Percentiles rank a stretch among this genome's conserved stretches.
Evolutionary conservation across 2,329 filamentous ascomycete genomes (phyloP).

Genomic region (Claviceps sp.): DNA sequence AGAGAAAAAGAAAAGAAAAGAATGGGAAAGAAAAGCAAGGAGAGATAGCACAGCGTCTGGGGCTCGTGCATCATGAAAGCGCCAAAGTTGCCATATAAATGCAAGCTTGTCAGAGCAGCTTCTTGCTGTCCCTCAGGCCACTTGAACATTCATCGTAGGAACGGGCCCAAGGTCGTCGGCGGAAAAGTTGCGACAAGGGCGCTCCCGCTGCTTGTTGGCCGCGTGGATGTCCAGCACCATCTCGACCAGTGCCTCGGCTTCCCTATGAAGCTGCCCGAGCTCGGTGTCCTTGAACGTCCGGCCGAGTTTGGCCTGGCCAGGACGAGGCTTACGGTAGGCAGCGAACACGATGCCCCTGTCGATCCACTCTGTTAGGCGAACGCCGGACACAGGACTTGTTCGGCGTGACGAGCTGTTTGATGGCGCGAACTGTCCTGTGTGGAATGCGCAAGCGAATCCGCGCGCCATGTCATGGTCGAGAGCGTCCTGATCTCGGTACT

Average conservation of each 20-base stretch:
- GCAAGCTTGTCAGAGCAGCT: too few relatives aligned
- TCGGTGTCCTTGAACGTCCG: constrained; percentile 24
- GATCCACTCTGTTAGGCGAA: constrained; percentile 14
- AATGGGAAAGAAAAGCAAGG: neutral
- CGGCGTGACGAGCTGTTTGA: constrained; percentile 12
- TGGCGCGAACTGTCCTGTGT: constrained; percentile 26
- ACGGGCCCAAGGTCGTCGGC: constrained; percentile 27
- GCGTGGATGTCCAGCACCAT: constrained; percentile 38
- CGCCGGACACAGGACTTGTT: constrained; percentile 14
- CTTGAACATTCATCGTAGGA: constrained; percentile 14
- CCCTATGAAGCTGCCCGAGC: constrained; percentile 31
- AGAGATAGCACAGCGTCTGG: too few relatives aligned
- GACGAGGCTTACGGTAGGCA: constrained; percentile 36
- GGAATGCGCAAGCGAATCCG: constrained; percentile 41
- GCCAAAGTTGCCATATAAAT: too few relatives aligned
- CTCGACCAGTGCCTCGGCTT: constrained; percentile 39
- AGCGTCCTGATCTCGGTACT: constrained; percentile 33
- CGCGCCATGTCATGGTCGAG: constrained; percentile 31
- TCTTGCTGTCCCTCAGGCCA: neutral
- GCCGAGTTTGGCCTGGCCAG: constrained; percentile 21
- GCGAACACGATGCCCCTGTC: constrained; percentile 44
- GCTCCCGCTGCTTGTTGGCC: constrained; percentile 21
- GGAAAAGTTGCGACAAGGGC: constrained; percentile 13
- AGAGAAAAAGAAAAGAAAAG: neutral
- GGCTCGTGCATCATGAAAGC: too few relatives aligned